Percentiles rank a stretch among this genome's conserved stretches.
Evolutionary conservation across 306 rosid species (phyloP).

Genomic region (Vigna unguiculata): DNA sequence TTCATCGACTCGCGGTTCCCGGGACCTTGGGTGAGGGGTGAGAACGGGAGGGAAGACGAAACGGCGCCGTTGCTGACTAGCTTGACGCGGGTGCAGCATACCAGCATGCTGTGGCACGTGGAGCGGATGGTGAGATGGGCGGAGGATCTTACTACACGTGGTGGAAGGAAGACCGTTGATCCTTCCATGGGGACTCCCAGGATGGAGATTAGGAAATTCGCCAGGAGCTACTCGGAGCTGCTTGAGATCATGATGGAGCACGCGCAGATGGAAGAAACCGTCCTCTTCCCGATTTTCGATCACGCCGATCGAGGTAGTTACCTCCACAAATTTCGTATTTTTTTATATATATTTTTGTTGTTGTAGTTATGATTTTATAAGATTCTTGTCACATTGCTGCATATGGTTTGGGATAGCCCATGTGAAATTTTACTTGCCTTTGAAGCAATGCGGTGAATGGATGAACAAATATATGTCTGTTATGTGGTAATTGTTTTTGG

Average conservation of each 20-base stretch:
- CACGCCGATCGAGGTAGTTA: constrained; percentile 74
- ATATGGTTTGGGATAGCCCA: background rate
- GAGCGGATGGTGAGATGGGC: constrained; percentile 81
- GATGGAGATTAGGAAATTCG: constrained; percentile 84
- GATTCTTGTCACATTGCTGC: background rate
- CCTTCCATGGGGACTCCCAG: constrained; percentile 73
- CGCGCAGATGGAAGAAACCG: constrained; percentile 86
- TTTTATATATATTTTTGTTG: no score
- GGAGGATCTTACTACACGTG: constrained; percentile 74
- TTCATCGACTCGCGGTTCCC: constrained; percentile 74
- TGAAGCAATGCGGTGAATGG: constrained; percentile 44
- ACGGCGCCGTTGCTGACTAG: constrained; percentile 61
- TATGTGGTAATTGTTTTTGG: background rate
- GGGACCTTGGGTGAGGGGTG: constrained; percentile 39
- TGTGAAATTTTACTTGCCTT: constrained; percentile 43
- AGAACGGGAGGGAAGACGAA: constrained; percentile 36
- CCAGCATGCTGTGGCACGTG: constrained; percentile 73
- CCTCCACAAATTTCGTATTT: background rate
- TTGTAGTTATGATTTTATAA: background rate
- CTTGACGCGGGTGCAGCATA: constrained; percentile 67
- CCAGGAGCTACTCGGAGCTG: constrained; percentile 75
- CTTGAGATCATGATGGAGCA: constrained; percentile 85
- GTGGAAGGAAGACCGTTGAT: constrained; percentile 68
- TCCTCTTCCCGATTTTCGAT: constrained; percentile 82
- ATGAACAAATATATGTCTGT: background rate